phyloP scores from a whole-genome alignment of 2,329 filamentous ascomycete species.

The Neopestalotiopsis sp. region DNA sequence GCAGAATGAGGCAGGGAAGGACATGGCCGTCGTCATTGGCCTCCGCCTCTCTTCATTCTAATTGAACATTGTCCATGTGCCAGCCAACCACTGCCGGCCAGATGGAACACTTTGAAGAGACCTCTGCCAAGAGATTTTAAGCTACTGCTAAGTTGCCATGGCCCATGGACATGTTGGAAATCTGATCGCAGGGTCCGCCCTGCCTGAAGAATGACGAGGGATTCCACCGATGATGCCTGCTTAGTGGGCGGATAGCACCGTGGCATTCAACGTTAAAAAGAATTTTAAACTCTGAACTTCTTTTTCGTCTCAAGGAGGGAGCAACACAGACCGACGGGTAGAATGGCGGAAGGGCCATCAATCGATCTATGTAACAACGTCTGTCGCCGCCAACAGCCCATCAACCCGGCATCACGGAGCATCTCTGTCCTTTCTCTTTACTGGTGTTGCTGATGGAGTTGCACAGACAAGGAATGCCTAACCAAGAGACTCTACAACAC shows the following conservation, averaged over 20 bases:
- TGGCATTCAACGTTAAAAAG: neutral
- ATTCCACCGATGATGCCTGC: neutral
- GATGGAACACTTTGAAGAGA: neutral
- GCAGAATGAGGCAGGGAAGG: constrained; percentile 4
- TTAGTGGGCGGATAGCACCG: constrained; percentile 9
- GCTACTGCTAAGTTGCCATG: neutral
- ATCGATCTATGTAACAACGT: constrained; percentile 3
- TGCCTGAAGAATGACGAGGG: neutral
- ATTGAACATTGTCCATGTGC: neutral
- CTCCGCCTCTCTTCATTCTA: neutral
- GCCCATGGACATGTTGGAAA: constrained; percentile 2
- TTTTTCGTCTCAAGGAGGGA: constrained; percentile 10
- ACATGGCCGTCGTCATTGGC: constrained; percentile 9
- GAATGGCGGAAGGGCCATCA: constrained; percentile 8
- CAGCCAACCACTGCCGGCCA: neutral
- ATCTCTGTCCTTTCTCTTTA: neutral
- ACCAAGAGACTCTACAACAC: neutral
- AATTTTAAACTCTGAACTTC: neutral
- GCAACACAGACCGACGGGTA: neutral
- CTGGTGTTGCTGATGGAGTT: neutral
- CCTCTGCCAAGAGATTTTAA: neutral
- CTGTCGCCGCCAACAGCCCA: neutral
- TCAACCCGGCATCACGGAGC: neutral
- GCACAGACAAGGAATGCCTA: constrained; percentile 2
- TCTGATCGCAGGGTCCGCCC: constrained; percentile 1